Conservation (phyloP, 495 filamentous ascomycete species). For the Trichocladium antarcticum region DNA sequence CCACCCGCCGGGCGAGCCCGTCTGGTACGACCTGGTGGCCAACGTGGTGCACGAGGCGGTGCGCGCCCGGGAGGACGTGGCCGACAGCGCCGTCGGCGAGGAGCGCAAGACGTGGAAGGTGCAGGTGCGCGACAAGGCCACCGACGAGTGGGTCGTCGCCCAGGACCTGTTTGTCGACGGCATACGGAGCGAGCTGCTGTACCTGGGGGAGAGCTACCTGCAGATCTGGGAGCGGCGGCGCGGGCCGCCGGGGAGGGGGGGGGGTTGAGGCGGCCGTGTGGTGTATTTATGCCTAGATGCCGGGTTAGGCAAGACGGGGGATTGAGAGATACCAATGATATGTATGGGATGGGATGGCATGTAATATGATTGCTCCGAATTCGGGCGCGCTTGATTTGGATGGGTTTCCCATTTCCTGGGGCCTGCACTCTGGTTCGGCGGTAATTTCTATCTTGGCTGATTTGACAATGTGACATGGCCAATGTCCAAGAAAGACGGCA, state of each 20-base stretch:
- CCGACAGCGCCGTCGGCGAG: conserved; percentile 56
- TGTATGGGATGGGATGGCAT: too few species aligned
- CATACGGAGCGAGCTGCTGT: conserved; percentile 74
- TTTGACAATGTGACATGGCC: too few species aligned
- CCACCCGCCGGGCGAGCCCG: conserved; percentile 64
- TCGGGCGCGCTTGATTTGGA: too few species aligned
- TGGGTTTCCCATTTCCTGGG: too few species aligned
- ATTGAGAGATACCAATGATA: background rate
- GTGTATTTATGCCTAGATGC: too few species aligned
- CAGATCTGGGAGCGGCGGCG: conserved; percentile 80
- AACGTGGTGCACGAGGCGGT: conserved; percentile 92
- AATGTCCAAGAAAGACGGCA: too few species aligned
- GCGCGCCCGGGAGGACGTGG: conserved; percentile 56
- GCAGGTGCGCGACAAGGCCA: conserved; percentile 49
- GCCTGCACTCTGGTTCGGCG: too few species aligned
- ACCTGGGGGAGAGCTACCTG: conserved; percentile 83
- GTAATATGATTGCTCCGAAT: too few species aligned
- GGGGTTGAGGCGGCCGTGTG: conserved; percentile 12
- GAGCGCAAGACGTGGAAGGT: conserved; percentile 76
- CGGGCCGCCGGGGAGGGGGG: conserved; percentile 21
- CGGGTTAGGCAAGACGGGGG: too few species aligned
- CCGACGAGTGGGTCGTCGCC: conserved; percentile 79
- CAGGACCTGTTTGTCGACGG: conserved; percentile 91
- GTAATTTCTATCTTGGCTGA: too few species aligned
- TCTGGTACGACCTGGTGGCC: conserved; percentile 92